Conservation (phyloP, 106 monocot genomes). For the Posidonia australis region DNA sequence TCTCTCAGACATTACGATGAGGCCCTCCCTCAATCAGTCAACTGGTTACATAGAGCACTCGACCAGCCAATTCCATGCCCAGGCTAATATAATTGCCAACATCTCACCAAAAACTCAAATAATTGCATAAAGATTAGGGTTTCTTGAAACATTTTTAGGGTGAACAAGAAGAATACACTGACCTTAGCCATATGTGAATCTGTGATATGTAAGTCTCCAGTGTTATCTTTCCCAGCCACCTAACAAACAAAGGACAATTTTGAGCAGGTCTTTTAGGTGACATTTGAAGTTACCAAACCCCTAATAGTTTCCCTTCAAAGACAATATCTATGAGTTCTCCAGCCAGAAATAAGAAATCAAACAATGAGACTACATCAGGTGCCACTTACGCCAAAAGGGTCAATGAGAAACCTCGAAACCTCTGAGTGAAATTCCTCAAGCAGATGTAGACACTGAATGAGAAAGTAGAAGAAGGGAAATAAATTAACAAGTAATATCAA, state of each 20-base stretch:
- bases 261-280: neutral
- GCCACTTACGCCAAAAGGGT: slow-evolving; percentile 88
- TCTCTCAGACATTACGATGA: too few species aligned
- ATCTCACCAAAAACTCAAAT: neutral
- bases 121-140: neutral
- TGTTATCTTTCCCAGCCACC: slow-evolving; percentile 97
- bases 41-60: too few species aligned
- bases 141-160: neutral
- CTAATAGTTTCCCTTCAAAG: neutral
- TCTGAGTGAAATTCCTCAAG: slow-evolving; percentile 77
- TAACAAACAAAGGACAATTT: slow-evolving; percentile 15
- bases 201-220: slow-evolving; percentile 97
- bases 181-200: slow-evolving; percentile 97
- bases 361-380: neutral
- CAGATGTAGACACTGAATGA: slow-evolving; percentile 79
- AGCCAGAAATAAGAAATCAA: neutral
- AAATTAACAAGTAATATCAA: neutral
- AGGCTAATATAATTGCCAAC: too few species aligned
- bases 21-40: too few species aligned
- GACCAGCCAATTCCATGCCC: too few species aligned
- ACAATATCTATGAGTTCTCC: neutral
- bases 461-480: slow-evolving; percentile 11
- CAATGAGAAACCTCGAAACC: slow-evolving; percentile 55
- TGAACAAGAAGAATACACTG: neutral
- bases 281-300: neutral